phyloP scores from a whole-genome alignment of 2,329 filamentous ascomycete species.

The Neofusicoccum sp. region DNA sequence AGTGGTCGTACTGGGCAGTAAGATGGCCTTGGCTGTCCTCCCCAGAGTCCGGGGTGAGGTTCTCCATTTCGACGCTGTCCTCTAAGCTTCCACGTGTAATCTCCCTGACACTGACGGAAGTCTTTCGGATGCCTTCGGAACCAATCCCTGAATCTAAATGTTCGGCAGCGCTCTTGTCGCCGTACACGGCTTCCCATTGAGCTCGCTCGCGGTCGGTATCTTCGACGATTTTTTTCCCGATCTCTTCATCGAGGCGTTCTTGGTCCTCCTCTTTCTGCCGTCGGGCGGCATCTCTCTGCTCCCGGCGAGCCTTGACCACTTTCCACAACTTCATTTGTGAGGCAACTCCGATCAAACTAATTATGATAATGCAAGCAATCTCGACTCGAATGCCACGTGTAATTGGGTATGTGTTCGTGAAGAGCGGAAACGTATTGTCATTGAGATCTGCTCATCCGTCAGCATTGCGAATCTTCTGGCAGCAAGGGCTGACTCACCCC shows the following conservation, averaged over 20 bases:
- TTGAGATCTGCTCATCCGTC: conserved; percentile 60
- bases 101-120: conserved; percentile 33
- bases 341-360: conserved; percentile 72
- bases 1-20: conserved; percentile 33
- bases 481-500: conserved; percentile 53
- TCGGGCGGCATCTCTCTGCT: conserved; percentile 46
- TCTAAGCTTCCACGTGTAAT: conserved; percentile 35
- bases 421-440: conserved; percentile 72
- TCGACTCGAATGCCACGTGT: conserved; percentile 86
- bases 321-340: conserved; percentile 87
- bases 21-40: conserved; percentile 34
- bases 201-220: conserved; percentile 60
- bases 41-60: conserved; percentile 39
- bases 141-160: conserved; percentile 54
- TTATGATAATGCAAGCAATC: conserved; percentile 71
- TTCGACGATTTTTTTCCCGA: conserved; percentile 66
- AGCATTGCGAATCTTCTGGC: not conserved
- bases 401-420: conserved; percentile 75
- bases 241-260: conserved; percentile 65
- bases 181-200: conserved; percentile 78
- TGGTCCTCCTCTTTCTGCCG: conserved; percentile 57
- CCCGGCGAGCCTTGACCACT: conserved; percentile 60
- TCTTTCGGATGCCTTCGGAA: conserved; percentile 33
- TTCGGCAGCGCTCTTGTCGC: conserved; percentile 50
- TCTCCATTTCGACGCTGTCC: conserved; percentile 56